phyloP scores from a whole-genome alignment of 1,139 yeast genomes.

The Taphrina betulina region DNA sequence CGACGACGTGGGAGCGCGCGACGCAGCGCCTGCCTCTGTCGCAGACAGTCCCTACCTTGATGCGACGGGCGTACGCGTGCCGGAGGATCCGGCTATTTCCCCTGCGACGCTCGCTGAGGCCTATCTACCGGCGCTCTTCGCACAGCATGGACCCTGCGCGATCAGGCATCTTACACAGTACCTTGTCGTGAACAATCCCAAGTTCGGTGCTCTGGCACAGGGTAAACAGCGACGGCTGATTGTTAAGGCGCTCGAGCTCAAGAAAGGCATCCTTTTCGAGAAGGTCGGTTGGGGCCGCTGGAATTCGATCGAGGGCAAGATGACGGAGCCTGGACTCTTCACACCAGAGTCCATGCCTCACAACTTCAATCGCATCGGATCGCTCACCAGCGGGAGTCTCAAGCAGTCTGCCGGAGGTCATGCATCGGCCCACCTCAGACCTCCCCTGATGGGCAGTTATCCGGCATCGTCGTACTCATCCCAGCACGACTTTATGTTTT shows the following conservation, averaged over 20 bases:
- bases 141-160: slow-evolving; percentile 78
- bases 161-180: slow-evolving; percentile 85
- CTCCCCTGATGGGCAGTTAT: slow-evolving; percentile 8
- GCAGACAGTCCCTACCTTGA: slow-evolving; percentile 3
- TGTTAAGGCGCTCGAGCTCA: slow-evolving; percentile 78
- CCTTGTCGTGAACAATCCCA: slow-evolving; percentile 69
- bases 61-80: neutral
- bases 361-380: neutral
- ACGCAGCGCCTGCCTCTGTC: neutral
- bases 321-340: neutral
- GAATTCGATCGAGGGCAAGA: slow-evolving; percentile 56
- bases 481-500: slow-evolving; percentile 25
- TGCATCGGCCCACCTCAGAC: neutral
- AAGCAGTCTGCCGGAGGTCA: slow-evolving; percentile 1
- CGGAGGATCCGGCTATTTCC: slow-evolving; percentile 17
- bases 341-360: slow-evolving; percentile 31
- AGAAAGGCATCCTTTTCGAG: slow-evolving; percentile 65
- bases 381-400: slow-evolving; percentile 11
- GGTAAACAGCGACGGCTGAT: slow-evolving; percentile 88
- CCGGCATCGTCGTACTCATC: slow-evolving; percentile 14
- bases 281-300: slow-evolving; percentile 99
- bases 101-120: slow-evolving; percentile 20
- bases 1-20: neutral
- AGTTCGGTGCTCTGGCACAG: slow-evolving; percentile 74
- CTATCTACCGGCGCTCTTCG: slow-evolving; percentile 20